Conservation (phyloP, 371 early-diverging fungal species). For the Choanephora cucurbitarum region DNA sequence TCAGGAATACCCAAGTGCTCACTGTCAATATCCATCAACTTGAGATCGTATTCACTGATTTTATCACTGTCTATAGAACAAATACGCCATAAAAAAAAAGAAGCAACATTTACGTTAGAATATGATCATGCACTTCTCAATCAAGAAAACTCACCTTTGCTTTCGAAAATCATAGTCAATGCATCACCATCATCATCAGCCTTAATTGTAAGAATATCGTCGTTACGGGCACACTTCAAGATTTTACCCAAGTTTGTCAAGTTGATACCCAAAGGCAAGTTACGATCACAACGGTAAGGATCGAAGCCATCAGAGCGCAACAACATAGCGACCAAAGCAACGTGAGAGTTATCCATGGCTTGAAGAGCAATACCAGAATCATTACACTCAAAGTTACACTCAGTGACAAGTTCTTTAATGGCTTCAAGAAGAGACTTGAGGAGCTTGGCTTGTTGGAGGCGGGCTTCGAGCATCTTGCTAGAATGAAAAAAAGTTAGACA, state of each 20-base stretch:
- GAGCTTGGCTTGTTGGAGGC: constrained; percentile 71
- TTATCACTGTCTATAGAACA: constrained; percentile 72
- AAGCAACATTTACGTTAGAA: too few relatives aligned
- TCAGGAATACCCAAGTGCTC: constrained; percentile 98
- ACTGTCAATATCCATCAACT: constrained; percentile 96
- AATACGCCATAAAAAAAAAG: too few relatives aligned
- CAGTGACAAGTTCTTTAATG: constrained; percentile 95
- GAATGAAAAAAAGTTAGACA: not conserved
- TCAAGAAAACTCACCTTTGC: constrained; percentile 50
- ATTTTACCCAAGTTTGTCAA: constrained; percentile 88
- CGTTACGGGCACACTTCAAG: constrained; percentile 92
- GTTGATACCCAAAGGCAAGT: constrained; percentile 91
- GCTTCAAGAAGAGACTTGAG: constrained; percentile 96
- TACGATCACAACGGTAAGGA: constrained; percentile 95
- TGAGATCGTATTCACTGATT: constrained; percentile 91
- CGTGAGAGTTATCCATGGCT: constrained; percentile 99
- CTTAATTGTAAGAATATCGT: constrained; percentile 90
- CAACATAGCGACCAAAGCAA: constrained; percentile 91
- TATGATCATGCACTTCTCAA: not conserved
- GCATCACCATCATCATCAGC: constrained; percentile 89
- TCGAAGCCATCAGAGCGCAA: constrained; percentile 91
- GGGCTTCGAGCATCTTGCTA: constrained; percentile 76
- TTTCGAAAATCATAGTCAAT: constrained; percentile 85
- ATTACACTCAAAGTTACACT: constrained; percentile 98
- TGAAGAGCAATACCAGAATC: constrained; percentile 97